Base-by-base conservation (phyloP, 192 early-diverging fungal genomes). In the Phycomyces blakesleeanus region DNA sequence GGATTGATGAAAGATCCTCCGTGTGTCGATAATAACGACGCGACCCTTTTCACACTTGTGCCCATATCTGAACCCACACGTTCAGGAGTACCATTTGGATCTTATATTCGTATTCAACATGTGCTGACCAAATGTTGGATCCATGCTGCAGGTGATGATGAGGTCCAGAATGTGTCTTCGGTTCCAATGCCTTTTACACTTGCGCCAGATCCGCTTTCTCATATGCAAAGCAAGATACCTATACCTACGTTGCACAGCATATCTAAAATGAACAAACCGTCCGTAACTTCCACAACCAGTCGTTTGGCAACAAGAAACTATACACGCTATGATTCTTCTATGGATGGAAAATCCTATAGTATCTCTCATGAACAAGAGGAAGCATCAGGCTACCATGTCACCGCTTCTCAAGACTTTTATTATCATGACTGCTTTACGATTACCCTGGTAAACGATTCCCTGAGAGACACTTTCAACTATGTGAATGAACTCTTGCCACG, bases 401-500 rank as follows among this genome's bases (percentile, higher is more conserved):
- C 57, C 1, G 64, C 56, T 18, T 29, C 57, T 8, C 64, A 66
- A 9, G 64, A 66, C 21, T 66, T 66, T 40, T 66, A 51, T 20
- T 66, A 66, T 18, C 64, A 66, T 21, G 64, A 66, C 34, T 66
- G 64, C 27, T 66, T 66, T 26, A 51, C 57, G 10, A 40, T 66
- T 11, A 66, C 64, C 5, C 39, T 51, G 5, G 64, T 58, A 0
- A 58, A 34, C 39, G 34, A 50, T 2, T 25, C 18, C 24, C 47
- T 66, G 14, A 49, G 20, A 21, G 47, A 58, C 22, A 39, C 49
- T 9, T 66, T 66, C 20, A 66, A 59, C n/a, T 51, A 57, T 52
- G 57, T 58, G 25, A 66, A 66, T 59, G 64, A 66, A 51, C 37
- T 59, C 0, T 16, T 66, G 20, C 64, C 64, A 42, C 25, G 64